phyloP scores from a whole-genome alignment of 169 alveolate genomes.

The Babesia divergens region DNA sequence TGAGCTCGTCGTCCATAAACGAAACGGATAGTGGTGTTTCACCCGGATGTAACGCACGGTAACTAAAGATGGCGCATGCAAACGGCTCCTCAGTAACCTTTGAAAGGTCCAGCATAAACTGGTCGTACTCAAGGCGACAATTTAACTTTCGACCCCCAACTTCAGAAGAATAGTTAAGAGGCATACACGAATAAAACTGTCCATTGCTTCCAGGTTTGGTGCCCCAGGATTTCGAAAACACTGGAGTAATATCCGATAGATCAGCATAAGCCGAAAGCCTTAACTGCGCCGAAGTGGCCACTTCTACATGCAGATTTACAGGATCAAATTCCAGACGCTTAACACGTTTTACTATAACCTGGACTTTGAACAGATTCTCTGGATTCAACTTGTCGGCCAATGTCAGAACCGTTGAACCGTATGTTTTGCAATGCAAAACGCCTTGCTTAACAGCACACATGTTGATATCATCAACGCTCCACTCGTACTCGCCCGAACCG shows the following conservation, averaged over 20 bases:
- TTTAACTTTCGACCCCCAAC: neutral
- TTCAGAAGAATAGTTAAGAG: neutral
- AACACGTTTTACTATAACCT: neutral
- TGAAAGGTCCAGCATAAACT: slow-evolving; percentile 11
- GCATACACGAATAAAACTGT: slow-evolving; percentile 13
- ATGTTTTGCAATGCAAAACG: slow-evolving; percentile 21
- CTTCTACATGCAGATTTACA: neutral
- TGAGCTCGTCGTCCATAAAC: neutral
- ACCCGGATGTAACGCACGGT: slow-evolving; percentile 27
- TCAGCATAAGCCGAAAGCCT: slow-evolving; percentile 1
- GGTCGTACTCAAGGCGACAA: slow-evolving; percentile 28
- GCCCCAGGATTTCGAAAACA: slow-evolving; percentile 3
- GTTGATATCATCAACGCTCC: slow-evolving; percentile 18
- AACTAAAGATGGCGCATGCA: neutral
- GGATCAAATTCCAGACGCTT: slow-evolving; percentile 7
- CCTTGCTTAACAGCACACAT: slow-evolving; percentile 19
- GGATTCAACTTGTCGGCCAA: slow-evolving; percentile 18
- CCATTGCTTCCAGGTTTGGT: neutral
- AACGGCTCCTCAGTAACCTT: neutral
- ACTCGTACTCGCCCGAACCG: slow-evolving; percentile 46
- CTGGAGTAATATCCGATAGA: neutral
- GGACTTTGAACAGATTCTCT: slow-evolving; percentile 35
- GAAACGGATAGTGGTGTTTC: slow-evolving; percentile 1
- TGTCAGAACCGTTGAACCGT: slow-evolving; percentile 28
- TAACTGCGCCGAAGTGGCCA: slow-evolving; percentile 3